Conservation (phyloP, 257 asterid species). For the Forsythia suspensa region DNA sequence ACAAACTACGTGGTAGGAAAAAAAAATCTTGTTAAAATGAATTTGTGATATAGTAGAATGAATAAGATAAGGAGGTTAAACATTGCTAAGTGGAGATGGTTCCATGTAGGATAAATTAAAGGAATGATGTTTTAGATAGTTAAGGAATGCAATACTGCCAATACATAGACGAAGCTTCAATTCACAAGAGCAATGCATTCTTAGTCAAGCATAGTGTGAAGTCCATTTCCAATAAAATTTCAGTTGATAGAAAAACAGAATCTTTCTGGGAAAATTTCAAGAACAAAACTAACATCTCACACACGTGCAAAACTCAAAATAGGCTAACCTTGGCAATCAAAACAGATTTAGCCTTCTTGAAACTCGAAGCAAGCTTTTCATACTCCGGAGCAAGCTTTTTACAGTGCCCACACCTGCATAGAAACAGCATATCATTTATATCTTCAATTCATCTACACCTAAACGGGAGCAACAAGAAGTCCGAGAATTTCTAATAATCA, state of each 20-base stretch:
- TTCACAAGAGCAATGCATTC: background rate
- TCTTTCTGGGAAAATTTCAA: background rate
- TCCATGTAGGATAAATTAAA: background rate
- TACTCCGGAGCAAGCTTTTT: conserved; percentile 95
- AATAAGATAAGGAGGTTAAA: background rate
- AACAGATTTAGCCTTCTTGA: conserved; percentile 89
- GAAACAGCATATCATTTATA: background rate
- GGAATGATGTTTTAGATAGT: background rate
- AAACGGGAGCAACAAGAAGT: conserved; percentile 1
- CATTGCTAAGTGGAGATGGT: background rate
- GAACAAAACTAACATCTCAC: background rate
- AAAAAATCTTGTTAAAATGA: background rate
- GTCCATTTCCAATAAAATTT: background rate
- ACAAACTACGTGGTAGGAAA: background rate
- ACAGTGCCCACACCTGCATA: conserved; percentile 95
- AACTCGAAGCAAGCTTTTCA: conserved; percentile 87
- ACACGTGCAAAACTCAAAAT: background rate
- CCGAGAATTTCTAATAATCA: background rate
- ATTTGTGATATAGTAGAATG: too few relatives aligned
- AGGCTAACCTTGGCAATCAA: conserved; percentile 80
- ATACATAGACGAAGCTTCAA: background rate
- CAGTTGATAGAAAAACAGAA: background rate
- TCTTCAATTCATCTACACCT: background rate
- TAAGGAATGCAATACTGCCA: background rate
- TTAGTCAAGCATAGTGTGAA: background rate